Base-by-base conservation (phyloP, 2,329 filamentous ascomycete genomes). In the Cercospora sp. region DNA sequence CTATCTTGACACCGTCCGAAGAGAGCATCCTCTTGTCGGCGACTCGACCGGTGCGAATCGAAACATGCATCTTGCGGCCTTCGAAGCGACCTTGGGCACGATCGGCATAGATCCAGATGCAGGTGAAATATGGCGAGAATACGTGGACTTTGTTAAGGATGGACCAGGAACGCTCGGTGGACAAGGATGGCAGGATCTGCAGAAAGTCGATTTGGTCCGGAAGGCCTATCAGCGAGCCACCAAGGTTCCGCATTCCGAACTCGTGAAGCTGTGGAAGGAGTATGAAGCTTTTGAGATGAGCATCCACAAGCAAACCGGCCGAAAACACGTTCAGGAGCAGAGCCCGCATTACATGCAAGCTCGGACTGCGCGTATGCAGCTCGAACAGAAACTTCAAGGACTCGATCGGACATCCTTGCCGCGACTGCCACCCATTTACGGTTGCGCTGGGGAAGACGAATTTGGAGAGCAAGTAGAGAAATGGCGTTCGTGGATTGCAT, bases 271-370 rank as follows among this genome's bases (percentile, higher is more conserved):
- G 13, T 99, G 95, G 96, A 97, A 96, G 78, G 94, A 99, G 76
- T 99, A 99, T 77, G 94, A 98, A 78, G 90, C 92, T 73, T 99
- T 99, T 76, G 95, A 99, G 81, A 93, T 95, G 87, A 88, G 90
- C 5, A 81, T 97, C 67, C 97, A 97, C 83, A 98, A 97, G 80
- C 87, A 93, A 72, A 96, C 93, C 51, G 95, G 93, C 51, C 92
- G 94, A 26, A 98, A 98, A 80, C 94, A 96, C 73, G 86, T 99
- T 3, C 93, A 97, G 77, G 95, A 99, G 76, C 90, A 91, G 69
- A 97, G 94, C 0, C 91, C 94, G 1, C 88, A 91, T 2, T 99
- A 98, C 79, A 97, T 99, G 93, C 96, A 94, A 16, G 95, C 96
- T 63, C 90, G 96, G 78, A 94, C 91, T 72, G 93, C 93, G 51